Base-by-base conservation (phyloP, 139 green algal species). In the Trebouxia sp. region DNA sequence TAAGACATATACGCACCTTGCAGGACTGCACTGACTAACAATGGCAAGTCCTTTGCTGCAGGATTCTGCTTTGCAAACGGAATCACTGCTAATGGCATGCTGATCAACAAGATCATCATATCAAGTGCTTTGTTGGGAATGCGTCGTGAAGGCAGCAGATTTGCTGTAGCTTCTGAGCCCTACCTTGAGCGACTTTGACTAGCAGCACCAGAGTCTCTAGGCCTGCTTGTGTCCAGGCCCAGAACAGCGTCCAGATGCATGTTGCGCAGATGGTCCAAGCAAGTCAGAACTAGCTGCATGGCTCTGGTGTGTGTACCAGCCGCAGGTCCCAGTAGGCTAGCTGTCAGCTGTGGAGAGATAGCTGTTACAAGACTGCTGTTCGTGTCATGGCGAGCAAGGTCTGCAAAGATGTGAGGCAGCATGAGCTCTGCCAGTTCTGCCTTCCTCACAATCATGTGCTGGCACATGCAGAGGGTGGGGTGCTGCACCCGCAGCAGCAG, bases 381-480 rank as follows among this genome's bases (percentile, higher is more conserved):
- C 35, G 26, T 32, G 37, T 84, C 65, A 32, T 83, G 65, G 9
- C 26, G 22, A 1, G 89, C 89, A 42, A 93, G 56, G 78, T 88
- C 84, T 6, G 67, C 84, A 32, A 93, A 72, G 26, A 89, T 81
- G 56, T 87, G 75, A 0, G 89, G 89, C 62, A 93, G 85, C 38
- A 93, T 74, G 24, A 91, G 76, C 79, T 93, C 89, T 10, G 89
- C 89, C 62, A 94, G 78, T 11, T 82, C 66, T 20, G 88, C 72
- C 75, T 92, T 92, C 43, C 43, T 67, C 3, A 56, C 47, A 14
- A 58, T 45, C 35, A 86, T 79, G 58, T 37, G 32, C 26, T 42
- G n/a, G 72, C 69, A 91, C 75, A 37, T 75, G 51, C 48, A 65
- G 75, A 86, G 83, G 9, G 83, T 77, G 35, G 80, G 53, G 39